Percentiles rank a stretch among this genome's conserved stretches.
phyloP scores from a whole-genome alignment of 495 filamentous ascomycete species.

The Penicillium subrubescens region DNA sequence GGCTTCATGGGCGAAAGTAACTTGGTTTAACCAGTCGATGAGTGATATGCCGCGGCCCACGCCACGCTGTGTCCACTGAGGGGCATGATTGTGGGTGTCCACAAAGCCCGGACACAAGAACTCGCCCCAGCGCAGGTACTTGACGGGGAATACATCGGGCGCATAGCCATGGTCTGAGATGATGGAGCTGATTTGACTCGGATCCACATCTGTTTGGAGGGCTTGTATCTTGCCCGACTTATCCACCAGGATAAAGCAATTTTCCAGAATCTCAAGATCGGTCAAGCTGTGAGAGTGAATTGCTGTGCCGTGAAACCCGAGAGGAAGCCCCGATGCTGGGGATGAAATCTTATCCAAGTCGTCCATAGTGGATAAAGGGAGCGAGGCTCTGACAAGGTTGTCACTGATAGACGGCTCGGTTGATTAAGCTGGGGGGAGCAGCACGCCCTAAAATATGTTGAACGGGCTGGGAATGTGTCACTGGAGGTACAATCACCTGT shows the following conservation, averaged over 20 bases:
- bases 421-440: not conserved
- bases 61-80: conserved; percentile 64
- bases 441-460: no score
- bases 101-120: conserved; percentile 64
- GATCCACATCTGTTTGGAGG: conserved; percentile 23
- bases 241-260: conserved; percentile 47
- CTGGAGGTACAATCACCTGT: not conserved
- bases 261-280: conserved; percentile 50
- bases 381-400: not conserved
- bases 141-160: conserved; percentile 37
- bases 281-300: conserved; percentile 49
- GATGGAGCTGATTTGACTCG: conserved; percentile 24
- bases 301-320: conserved; percentile 54
- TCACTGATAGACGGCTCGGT: not conserved
- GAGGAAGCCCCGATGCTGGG: conserved; percentile 24
- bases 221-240: conserved; percentile 44
- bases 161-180: conserved; percentile 32
- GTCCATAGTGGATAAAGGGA: conserved; percentile 10
- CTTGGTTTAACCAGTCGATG: conserved; percentile 59
- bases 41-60: conserved; percentile 59
- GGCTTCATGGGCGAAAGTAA: conserved; percentile 66
- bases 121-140: conserved; percentile 46
- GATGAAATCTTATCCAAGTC: conserved; percentile 15
- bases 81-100: conserved; percentile 68
- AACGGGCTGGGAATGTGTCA: not conserved